A percentile compares a stretch with the other conserved stretches of the same genome.
These are phyloP conservation scores for Xylariaceae sp. DNA, from an alignment of 2,329 filamentous ascomycete genomes.

Conservation along the genomic window DNA sequence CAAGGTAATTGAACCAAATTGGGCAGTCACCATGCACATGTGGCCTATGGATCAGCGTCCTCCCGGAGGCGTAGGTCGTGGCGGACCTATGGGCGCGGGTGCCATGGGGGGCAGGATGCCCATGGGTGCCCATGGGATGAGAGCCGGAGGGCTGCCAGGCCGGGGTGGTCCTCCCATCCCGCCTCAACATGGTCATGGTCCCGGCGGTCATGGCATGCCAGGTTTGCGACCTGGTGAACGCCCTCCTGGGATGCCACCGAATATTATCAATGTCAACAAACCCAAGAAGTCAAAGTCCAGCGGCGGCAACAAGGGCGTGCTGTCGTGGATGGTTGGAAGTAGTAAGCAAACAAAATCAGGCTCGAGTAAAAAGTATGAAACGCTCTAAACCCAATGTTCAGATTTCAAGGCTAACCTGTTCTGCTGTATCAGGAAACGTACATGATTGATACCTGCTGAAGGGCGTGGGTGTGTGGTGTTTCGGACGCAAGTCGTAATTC, in stretches of 20 bases:
- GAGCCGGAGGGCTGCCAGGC: constrained; percentile 1
- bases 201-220: no score
- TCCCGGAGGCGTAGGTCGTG: constrained; percentile 5
- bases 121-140: no score
- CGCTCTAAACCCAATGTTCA: neutral
- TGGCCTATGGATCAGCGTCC: constrained; percentile 48
- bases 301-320: constrained; percentile 27
- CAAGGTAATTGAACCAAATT: constrained; percentile 74
- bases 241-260: constrained; percentile 3
- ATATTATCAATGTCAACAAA: constrained; percentile 26
- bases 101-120: constrained; percentile 2
- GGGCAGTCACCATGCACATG: constrained; percentile 65
- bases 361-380: constrained; percentile 31
- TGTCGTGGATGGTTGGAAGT: constrained; percentile 32
- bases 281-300: constrained; percentile 23
- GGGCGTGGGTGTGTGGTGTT: no score
- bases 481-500: no score
- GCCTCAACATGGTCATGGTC: constrained; percentile 2
- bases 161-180: constrained; percentile 6
- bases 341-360: constrained; percentile 25
- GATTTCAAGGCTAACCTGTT: neutral
- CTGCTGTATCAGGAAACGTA: constrained; percentile 6
- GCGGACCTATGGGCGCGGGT: neutral
- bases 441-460: constrained; percentile 4
- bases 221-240: neutral